Percentiles rank a stretch among this genome's conserved stretches.
These are phyloP conservation scores for Stereocaulon alpinum DNA, from an alignment of 495 filamentous ascomycete species.

Conservation along the genomic window DNA sequence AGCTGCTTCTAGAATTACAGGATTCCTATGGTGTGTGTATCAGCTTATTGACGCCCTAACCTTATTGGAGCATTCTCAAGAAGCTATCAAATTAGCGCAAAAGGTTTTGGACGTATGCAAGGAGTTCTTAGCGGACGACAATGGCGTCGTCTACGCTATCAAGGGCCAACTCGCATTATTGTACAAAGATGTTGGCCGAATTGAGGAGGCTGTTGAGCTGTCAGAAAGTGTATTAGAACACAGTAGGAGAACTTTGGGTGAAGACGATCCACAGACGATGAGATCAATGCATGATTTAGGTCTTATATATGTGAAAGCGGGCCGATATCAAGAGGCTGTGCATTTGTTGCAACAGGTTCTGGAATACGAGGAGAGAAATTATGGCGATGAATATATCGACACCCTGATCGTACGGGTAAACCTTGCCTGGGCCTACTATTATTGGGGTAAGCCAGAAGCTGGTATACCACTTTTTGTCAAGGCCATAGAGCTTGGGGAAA, in stretches of 20 bases:
- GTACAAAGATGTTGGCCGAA: not conserved
- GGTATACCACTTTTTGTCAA: too few relatives aligned
- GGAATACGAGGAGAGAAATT: not conserved
- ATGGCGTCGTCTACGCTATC: not conserved
- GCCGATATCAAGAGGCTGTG: not conserved
- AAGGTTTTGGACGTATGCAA: not conserved
- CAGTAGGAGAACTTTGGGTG: not conserved
- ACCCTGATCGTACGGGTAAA: not conserved
- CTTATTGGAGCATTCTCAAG: not conserved
- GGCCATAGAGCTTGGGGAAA: too few relatives aligned
- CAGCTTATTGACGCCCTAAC: not conserved
- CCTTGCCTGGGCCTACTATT: too few relatives aligned
- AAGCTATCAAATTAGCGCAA: not conserved
- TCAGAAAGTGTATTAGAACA: not conserved
- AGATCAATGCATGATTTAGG: not conserved
- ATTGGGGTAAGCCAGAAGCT: too few relatives aligned
- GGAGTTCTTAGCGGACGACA: not conserved
- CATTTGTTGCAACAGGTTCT: not conserved
- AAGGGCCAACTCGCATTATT: not conserved
- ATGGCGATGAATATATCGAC: not conserved
- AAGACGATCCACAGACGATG: not conserved
- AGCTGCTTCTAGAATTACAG: not conserved
- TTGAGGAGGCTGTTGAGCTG: not conserved
- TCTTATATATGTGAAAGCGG: not conserved
- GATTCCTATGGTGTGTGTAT: too few relatives aligned